phyloP scores from a whole-genome alignment of 139 green algal species.

The Yamagishiella unicocca region DNA sequence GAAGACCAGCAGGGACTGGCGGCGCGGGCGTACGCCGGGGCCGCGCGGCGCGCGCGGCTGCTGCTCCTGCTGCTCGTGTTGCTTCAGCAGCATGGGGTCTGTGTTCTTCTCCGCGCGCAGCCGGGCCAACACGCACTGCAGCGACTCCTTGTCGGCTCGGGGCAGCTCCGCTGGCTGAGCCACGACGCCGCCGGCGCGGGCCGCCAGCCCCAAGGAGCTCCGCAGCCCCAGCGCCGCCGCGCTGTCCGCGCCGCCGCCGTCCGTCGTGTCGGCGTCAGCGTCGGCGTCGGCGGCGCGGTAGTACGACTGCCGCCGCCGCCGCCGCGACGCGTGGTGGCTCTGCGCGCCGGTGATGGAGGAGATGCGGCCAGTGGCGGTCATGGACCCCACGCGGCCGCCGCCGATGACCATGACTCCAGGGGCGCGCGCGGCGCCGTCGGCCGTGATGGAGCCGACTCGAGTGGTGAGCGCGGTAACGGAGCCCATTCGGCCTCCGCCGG shows the following conservation, averaged over 20 bases:
- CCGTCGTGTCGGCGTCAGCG: too few species aligned
- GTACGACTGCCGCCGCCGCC: background rate
- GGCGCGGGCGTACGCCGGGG: background rate
- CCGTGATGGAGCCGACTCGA: background rate
- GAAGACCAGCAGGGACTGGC: background rate
- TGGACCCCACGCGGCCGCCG: conserved; percentile 19
- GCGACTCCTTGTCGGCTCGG: conserved; percentile 2
- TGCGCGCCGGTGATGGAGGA: conserved; percentile 6
- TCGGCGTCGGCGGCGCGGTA: background rate
- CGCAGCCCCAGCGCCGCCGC: background rate
- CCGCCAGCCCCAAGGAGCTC: background rate
- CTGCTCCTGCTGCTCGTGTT: background rate
- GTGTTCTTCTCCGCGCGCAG: conserved; percentile 24
- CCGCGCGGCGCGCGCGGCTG: background rate
- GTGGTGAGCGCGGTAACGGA: conserved; percentile 5
- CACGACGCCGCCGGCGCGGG: background rate
- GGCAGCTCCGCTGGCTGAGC: background rate
- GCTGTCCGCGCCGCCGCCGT: too few species aligned
- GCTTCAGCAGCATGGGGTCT: too few species aligned
- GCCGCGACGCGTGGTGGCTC: background rate
- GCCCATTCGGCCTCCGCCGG: background rate
- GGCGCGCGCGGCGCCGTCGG: background rate
- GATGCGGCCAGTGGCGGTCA: conserved; percentile 21
- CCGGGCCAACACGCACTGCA: background rate
- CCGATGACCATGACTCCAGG: conserved; percentile 1